Conservation (phyloP, 163 green algal species). For the Picocystis sp. region DNA sequence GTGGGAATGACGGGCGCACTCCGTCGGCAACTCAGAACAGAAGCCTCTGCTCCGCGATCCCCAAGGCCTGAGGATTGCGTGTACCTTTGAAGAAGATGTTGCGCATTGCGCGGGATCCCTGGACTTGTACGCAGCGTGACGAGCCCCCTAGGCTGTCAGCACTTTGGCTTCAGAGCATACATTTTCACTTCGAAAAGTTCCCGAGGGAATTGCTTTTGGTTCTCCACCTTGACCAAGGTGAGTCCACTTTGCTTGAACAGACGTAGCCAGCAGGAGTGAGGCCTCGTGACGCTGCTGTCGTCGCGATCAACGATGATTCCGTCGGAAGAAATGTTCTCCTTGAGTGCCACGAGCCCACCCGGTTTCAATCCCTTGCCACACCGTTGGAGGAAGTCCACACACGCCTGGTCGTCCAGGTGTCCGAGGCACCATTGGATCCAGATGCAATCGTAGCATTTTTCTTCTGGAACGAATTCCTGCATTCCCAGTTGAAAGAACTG, state of each 20-base stretch:
- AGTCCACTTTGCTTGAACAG: conserved; percentile 7
- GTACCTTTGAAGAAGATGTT: too few species aligned
- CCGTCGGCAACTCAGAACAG: too few species aligned
- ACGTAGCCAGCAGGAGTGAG: conserved; percentile 1
- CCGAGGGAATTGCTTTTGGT: conserved; percentile 6
- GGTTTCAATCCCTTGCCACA: conserved; percentile 1
- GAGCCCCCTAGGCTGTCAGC: too few species aligned
- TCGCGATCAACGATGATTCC: conserved; percentile 8
- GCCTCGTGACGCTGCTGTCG: conserved; percentile 6
- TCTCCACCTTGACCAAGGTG: neutral
- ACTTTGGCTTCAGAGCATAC: conserved; percentile 2
- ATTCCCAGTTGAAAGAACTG: conserved; percentile 46
- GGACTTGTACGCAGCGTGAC: too few species aligned
- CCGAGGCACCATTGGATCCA: conserved; percentile 83
- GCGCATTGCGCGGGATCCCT: too few species aligned
- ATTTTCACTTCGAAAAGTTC: conserved; percentile 4
- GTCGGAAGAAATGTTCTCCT: conserved; percentile 6
- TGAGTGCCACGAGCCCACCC: conserved; percentile 1
- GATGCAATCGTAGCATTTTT: conserved; percentile 54
- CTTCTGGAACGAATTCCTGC: conserved; percentile 43
- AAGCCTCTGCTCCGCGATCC: too few species aligned
- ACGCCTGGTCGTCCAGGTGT: conserved; percentile 59
- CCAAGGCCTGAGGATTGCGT: too few species aligned
- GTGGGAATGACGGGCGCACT: too few species aligned
- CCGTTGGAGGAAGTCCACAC: conserved; percentile 24